phyloP scores from a whole-genome alignment of 2,329 filamentous ascomycete genomes.

The Cladosporium sp. region DNA sequence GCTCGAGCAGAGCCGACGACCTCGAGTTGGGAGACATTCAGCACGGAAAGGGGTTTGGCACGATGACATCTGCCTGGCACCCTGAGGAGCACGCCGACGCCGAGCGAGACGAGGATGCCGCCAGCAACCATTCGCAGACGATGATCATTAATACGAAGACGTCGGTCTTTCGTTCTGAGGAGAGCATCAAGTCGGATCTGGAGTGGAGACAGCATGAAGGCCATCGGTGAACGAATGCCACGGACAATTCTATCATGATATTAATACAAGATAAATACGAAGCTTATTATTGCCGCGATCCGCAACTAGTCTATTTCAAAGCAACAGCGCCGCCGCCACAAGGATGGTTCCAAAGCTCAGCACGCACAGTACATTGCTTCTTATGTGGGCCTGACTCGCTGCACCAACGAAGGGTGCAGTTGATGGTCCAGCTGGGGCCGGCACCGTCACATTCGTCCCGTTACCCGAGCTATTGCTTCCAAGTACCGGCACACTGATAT shows the following conservation, averaged over 20 bases:
- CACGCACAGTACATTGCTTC: no score
- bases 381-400: no score
- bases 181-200: background rate
- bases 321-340: background rate
- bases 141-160: conserved; percentile 9
- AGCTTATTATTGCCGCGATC: no score
- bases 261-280: no score
- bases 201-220: background rate
- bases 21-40: conserved; percentile 3
- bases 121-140: conserved; percentile 8
- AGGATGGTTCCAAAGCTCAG: background rate
- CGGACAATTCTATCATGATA: no score
- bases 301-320: background rate
- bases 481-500: conserved; percentile 19
- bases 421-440: background rate
- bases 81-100: background rate
- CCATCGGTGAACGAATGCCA: no score
- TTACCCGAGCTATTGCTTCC: conserved; percentile 18
- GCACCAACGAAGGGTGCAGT: background rate
- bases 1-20: background rate
- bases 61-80: conserved; percentile 3
- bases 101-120: background rate
- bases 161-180: conserved; percentile 5
- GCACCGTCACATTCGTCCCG: conserved; percentile 15
- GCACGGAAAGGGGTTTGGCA: conserved; percentile 1